Base-by-base conservation (phyloP, 1,284 basidiomycete genomes). In the Ustilago curta region DNA sequence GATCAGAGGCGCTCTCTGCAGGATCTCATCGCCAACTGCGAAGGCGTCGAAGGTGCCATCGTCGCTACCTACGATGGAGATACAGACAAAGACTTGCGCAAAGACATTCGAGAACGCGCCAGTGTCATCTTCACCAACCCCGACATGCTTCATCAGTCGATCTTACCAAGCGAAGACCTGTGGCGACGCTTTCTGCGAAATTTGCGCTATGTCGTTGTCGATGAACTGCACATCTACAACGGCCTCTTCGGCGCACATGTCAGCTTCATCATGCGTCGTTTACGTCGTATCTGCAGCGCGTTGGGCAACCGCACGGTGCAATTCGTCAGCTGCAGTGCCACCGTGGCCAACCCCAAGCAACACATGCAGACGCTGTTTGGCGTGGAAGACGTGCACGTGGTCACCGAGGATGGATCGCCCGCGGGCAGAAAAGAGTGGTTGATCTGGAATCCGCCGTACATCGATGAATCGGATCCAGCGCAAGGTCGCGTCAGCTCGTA, bases 311-410 rank as follows among this genome's bases (percentile, higher is more conserved):
- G 80, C 89, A 87, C 12, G 1, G 85, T 90, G 4, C 88, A 87
- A 29, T 95, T 94, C 79, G 89, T 96, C 4, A 94, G 93, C 29
- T 95, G 94, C 83, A 94, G 92, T 77, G 94, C 94, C 21, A 96
- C 94, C 0, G 92, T 96, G 43, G 88, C 90, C 8, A 91, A 93
- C 73, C 93, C 94, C 0, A 66, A 44, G 23, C 64, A 80, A 49
- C 83, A 84, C 48, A 78, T 84, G 79, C 64, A 74, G 50, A 71
- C 71, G 37, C 80, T 69, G n/a, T 76, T 62, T 37, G 56, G 61
- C n/a, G 85, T 95, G 1, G 86, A 90, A 83, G 87, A 91, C 42
- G 88, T 94, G 6, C 88, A 90, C 64, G 90, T 90, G 8, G 87
- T 95, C 53, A 91, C 89, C 0, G 88, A 92, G 75, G 94, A 96